A percentile compares a stretch with the other conserved stretches of the same genome.
Evolutionary conservation across 2,329 filamentous ascomycete genomes (phyloP).

Genomic region (Xylariaceae sp.): DNA sequence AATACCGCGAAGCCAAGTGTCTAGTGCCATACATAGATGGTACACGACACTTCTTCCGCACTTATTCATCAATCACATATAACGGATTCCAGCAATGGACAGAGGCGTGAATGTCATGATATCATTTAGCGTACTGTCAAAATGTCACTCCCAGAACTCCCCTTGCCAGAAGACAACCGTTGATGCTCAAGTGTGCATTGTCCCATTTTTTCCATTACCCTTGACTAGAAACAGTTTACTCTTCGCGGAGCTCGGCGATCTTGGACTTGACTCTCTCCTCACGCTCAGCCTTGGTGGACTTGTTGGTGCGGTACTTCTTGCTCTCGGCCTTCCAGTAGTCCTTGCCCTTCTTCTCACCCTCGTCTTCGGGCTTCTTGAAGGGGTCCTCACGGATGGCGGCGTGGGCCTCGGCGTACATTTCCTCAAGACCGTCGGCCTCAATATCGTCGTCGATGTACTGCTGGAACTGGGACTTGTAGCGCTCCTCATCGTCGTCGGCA

Average conservation of each 20-base stretch:
- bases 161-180: constrained; percentile 32
- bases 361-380: constrained; percentile 83
- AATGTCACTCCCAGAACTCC: constrained; percentile 32
- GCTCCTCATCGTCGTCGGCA: constrained; percentile 99
- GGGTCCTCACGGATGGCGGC: constrained; percentile 96
- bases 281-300: constrained; percentile 83
- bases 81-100: too few relatives aligned
- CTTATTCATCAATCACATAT: too few relatives aligned
- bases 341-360: constrained; percentile 89
- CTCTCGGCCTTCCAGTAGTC: constrained; percentile 95
- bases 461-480: constrained; percentile 97
- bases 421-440: constrained; percentile 95
- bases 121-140: constrained; percentile 12
- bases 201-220: constrained; percentile 20
- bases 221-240: constrained; percentile 34
- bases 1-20: too few relatives aligned
- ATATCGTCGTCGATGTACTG: constrained; percentile 97
- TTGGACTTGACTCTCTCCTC: constrained; percentile 80
- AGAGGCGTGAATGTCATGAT: too few relatives aligned
- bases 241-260: constrained; percentile 75
- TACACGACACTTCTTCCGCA: too few relatives aligned
- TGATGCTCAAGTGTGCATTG: constrained; percentile 25
- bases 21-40: too few relatives aligned
- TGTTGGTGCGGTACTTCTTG: constrained; percentile 77
- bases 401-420: constrained; percentile 93